These are phyloP conservation scores for Pelargonium myrrhifolium DNA, from an alignment of 441 rosid species.

Conservation along the genomic window DNA sequence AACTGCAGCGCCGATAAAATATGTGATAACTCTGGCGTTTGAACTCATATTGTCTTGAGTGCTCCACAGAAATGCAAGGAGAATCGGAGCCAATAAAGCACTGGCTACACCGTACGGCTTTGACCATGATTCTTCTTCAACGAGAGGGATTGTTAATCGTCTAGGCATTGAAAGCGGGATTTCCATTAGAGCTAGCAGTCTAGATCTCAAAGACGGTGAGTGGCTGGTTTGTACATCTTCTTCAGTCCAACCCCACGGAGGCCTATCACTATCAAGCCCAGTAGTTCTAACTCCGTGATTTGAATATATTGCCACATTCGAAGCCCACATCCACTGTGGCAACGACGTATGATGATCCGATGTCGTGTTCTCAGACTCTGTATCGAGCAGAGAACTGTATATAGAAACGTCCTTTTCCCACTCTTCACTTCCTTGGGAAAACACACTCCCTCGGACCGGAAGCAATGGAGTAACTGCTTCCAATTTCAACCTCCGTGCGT, in stretches of 20 bases:
- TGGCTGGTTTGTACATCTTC: neutral
- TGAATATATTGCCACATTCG: neutral
- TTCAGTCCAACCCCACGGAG: constrained; percentile 4
- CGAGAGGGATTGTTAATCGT: neutral
- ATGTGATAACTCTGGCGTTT: neutral
- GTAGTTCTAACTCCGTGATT: neutral
- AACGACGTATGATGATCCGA: neutral
- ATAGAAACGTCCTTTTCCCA: neutral
- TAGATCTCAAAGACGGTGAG: neutral
- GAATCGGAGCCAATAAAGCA: neutral
- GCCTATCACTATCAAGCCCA: neutral
- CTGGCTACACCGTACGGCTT: constrained; percentile 1
- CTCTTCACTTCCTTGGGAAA: neutral
- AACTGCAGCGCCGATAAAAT: neutral
- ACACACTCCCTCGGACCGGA: neutral
- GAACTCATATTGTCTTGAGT: neutral
- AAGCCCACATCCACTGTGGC: constrained; percentile 1
- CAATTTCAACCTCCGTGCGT: neutral
- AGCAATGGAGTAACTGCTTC: neutral
- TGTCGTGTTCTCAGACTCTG: neutral
- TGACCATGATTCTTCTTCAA: neutral
- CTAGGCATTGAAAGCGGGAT: neutral
- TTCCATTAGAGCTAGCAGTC: neutral
- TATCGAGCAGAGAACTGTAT: neutral
- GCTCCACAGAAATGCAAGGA: neutral